Conservation (phyloP, 208 protist species). For the Sergeia podlipaevii region DNA sequence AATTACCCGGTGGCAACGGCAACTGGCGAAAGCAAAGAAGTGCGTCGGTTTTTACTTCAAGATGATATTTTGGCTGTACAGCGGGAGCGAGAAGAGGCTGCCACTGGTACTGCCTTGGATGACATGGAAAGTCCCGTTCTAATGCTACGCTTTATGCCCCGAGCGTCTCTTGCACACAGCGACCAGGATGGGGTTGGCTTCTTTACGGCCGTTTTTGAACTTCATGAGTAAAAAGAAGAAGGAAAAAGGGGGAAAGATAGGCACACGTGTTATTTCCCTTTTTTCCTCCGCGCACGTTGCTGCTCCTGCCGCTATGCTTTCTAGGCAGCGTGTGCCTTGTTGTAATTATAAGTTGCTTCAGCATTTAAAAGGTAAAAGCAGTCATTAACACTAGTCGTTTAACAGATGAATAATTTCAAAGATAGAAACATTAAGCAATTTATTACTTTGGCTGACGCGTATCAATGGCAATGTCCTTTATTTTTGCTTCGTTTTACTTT, state of each 20-base stretch:
- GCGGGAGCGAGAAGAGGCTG: constrained; percentile 14
- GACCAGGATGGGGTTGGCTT: constrained; percentile 58
- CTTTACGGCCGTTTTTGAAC: constrained; percentile 61
- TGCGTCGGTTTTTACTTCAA: constrained; percentile 17
- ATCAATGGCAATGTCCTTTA: too few species aligned
- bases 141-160: constrained; percentile 53
- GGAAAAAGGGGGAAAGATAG: neutral
- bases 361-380: too few species aligned
- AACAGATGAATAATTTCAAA: too few species aligned
- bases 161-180: neutral
- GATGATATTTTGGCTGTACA: constrained; percentile 25
- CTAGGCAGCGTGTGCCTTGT: neutral
- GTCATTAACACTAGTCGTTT: too few species aligned
- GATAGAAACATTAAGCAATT: too few species aligned
- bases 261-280: neutral
- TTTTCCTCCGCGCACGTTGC: constrained; percentile 5
- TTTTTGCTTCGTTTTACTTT: too few species aligned
- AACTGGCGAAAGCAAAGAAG: neutral
- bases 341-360: too few species aligned
- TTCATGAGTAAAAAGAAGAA: neutral
- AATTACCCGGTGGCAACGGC: neutral
- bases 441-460: too few species aligned
- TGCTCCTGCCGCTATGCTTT: neutral
- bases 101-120: neutral
- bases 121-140: constrained; percentile 17